phyloP scores from a whole-genome alignment of 345 rosid species.

The Cardamine occulta region DNA sequence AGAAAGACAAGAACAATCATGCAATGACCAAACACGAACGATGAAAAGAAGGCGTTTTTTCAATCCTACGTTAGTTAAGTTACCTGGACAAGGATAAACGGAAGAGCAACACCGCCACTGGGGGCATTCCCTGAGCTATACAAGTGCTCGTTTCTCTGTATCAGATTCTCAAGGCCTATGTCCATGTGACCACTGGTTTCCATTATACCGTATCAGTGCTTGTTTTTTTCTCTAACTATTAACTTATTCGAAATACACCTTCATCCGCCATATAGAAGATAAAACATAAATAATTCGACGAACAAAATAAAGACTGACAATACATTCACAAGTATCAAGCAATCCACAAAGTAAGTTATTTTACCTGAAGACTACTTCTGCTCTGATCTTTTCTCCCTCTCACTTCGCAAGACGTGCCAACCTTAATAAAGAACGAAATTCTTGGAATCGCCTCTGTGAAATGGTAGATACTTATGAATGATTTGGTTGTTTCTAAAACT shows the following conservation, averaged over 20 bases:
- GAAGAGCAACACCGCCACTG: constrained; percentile 88
- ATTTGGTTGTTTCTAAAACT: neutral
- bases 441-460: neutral
- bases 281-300: too few species aligned
- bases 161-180: constrained; percentile 85
- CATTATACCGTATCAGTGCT: too few species aligned
- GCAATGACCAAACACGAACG: neutral
- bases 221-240: too few species aligned
- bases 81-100: constrained; percentile 99
- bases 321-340: too few species aligned
- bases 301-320: too few species aligned
- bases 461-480: neutral
- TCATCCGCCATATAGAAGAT: too few species aligned
- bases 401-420: too few species aligned
- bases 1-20: neutral
- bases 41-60: neutral
- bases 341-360: too few species aligned
- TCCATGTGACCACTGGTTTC: too few species aligned
- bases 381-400: too few species aligned
- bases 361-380: too few species aligned
- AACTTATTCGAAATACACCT: too few species aligned
- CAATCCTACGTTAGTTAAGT: neutral
- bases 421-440: neutral
- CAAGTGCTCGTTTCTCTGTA: constrained; percentile 79
- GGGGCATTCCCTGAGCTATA: constrained; percentile 83